Base-by-base conservation (phyloP, 495 filamentous ascomycete genomes). In the Neurospora discreta region DNA sequence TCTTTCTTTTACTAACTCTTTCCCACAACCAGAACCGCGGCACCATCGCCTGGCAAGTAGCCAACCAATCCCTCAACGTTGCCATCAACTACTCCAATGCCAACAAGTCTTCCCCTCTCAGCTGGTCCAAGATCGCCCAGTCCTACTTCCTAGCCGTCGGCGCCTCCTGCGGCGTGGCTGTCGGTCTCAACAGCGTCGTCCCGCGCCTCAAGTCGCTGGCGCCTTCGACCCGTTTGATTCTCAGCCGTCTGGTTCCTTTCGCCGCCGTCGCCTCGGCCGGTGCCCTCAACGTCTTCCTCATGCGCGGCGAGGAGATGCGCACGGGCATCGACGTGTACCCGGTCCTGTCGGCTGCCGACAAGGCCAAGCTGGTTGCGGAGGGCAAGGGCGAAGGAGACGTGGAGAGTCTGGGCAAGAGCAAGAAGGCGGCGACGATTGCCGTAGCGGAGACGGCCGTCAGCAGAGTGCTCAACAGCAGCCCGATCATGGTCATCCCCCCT, bases 31-130 rank as follows among this genome's bases (percentile, higher is more conserved):
- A 94, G 89, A 98, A 92, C 46, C 88, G 89, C 30, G 95, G 95
- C 39, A 97, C 93, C 8, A 86, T 99, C 41, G 89, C 90, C 74
- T 99, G 95, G 95, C 95, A 99, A 84, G 89, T 97, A 70, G 89
- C 92, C 60, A 99, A 99, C 81, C 95, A 99, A 80, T 97, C 93
- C 15, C 92, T 99, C 73, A 98, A 99, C 78, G 95, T 99, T 20
- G 94, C 92, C 52, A 95, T 99, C 85, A 99, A 99, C 87, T 92
- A 88, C 80, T 90, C 94, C 78, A 99, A 99, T 81, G 91, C 95
- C 44, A 99, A 99, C 87, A 99, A 99, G 78, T 96, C 93, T 20
- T 92, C 93, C 1, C 91, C 94, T 0, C 86, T 98, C 3, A 91
- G 92, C 38, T 86, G 87, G 72, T 87, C 89, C 8, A 93, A 93